Evolutionary conservation across 2,329 filamentous ascomycete genomes (phyloP), one percentile per base, ranked within the genome.

Genomic region (Eutypella sp.): DNA sequence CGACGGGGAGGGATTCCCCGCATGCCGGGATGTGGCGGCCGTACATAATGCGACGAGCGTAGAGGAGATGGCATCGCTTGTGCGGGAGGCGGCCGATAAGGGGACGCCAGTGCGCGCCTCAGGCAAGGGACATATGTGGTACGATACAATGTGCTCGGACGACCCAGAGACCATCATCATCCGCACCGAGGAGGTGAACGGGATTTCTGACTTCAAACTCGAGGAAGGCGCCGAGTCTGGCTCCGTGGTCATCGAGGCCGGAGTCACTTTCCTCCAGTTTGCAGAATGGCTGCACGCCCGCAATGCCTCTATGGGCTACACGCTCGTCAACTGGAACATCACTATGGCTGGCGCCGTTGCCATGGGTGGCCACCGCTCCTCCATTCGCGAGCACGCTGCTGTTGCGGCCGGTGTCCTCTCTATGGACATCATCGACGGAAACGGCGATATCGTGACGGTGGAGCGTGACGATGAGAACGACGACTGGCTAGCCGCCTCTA

Each of bases 281-380:
- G 72, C 74, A 1, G 72, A 74, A 45, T 75, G 70, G 47, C 64
- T 77, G 24, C 74, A 76, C 47, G 62, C 64, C 23, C 62, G 67
- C 20, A 67, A 64, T 15, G 73, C 72, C 9, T 71, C 67, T 20
- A 69, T 75, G 37, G 73, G 73, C 16, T 75, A 74, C 43, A 73
- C 72, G 1, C 60, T 77, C 4, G 73, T 76, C 4, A 77, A 76
- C 54, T 77, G 74, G 74, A 76, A 76, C 49, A 76, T 76, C 44
- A 74, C 69, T 5, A 63, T 76, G 29, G 73, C 70, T 1, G 74
- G 73, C 13, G 70, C 69, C 33, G 67, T 76, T 4, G 74, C 74
- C 4, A 77, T 77, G 74, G 74, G 74, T 1, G 74, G 72, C 3
- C 74, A 77, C 51, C 66, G 74, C 13, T 71, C 68, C 1, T 71